Conservation (phyloP, 192 early-diverging fungal species). For the Funneliformis mosseae region DNA sequence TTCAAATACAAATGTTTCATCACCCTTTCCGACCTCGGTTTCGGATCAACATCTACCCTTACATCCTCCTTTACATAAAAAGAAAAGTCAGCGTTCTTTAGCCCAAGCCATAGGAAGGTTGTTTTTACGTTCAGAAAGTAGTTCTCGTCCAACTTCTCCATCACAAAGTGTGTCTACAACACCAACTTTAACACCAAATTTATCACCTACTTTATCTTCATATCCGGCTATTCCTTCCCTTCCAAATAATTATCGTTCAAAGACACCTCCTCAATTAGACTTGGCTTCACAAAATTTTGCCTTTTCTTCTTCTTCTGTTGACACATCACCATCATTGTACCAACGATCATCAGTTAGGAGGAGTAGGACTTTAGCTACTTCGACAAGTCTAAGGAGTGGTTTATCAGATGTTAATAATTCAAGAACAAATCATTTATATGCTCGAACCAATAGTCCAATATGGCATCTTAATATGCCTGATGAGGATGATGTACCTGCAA, state of each 20-base stretch:
- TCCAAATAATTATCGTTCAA: not conserved
- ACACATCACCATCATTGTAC: not conserved
- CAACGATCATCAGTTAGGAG: not conserved
- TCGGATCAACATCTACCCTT: not conserved
- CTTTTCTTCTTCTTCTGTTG: not conserved
- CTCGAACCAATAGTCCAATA: not conserved
- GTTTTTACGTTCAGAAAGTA: not conserved
- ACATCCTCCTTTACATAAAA: not conserved
- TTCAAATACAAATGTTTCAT: not conserved
- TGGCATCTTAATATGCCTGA: constrained; percentile 26
- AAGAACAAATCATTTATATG: not conserved
- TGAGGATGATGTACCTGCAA: constrained; percentile 3
- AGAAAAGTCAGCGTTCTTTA: constrained; percentile 18
- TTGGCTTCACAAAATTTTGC: not conserved
- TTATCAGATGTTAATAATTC: not conserved
- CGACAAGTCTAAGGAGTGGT: not conserved
- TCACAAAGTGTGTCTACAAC: not conserved
- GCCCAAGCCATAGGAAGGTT: constrained; percentile 7
- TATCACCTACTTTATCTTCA: not conserved
- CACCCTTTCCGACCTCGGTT: not conserved
- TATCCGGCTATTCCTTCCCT: not conserved
- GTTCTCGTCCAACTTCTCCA: not conserved
- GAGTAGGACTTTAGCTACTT: not conserved
- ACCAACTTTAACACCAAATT: not conserved
- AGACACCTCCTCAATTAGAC: not conserved